These are phyloP conservation scores for Suhomyces yuchorum DNA, from an alignment of 1,139 yeast genomes.

Conservation along the genomic window DNA sequence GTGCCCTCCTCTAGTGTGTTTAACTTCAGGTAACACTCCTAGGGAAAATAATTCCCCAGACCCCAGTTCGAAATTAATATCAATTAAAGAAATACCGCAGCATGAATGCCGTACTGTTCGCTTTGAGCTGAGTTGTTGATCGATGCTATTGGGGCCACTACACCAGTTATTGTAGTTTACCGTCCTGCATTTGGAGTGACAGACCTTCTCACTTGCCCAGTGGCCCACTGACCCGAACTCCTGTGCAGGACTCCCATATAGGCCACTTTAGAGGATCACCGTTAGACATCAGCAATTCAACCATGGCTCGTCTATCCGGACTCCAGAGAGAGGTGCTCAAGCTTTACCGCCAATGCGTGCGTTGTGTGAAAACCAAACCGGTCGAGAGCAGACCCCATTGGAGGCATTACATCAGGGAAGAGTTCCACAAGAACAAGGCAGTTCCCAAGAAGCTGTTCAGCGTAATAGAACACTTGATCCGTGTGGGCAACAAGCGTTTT, in stretches of 20 bases:
- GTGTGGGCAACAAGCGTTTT: conserved; percentile 71
- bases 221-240: too few relatives aligned
- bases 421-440: conserved; percentile 61
- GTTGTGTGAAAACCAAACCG: conserved; percentile 62
- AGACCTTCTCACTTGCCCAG: too few relatives aligned
- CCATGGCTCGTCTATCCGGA: conserved; percentile 55
- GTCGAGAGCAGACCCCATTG: conserved; percentile 44
- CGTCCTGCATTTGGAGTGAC: too few relatives aligned
- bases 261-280: not conserved
- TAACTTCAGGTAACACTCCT: too few relatives aligned
- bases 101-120: too few relatives aligned
- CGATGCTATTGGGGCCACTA: too few relatives aligned
- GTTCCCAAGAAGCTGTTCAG: conserved; percentile 79
- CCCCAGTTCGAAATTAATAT: too few relatives aligned
- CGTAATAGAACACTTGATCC: conserved; percentile 80
- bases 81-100: too few relatives aligned
- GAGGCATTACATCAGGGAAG: conserved; percentile 51
- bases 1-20: too few relatives aligned
- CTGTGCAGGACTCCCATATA: not conserved
- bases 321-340: conserved; percentile 65
- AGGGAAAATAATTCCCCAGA: too few relatives aligned
- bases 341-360: conserved; percentile 59
- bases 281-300: conserved; percentile 5
- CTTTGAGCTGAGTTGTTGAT: too few relatives aligned
- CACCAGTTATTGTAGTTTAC: too few relatives aligned